A percentile compares a stretch with the other conserved stretches of the same genome.
These are phyloP conservation scores for Cucurbita moschata DNA, from an alignment of 306 rosid genomes.

Conservation along the genomic window DNA sequence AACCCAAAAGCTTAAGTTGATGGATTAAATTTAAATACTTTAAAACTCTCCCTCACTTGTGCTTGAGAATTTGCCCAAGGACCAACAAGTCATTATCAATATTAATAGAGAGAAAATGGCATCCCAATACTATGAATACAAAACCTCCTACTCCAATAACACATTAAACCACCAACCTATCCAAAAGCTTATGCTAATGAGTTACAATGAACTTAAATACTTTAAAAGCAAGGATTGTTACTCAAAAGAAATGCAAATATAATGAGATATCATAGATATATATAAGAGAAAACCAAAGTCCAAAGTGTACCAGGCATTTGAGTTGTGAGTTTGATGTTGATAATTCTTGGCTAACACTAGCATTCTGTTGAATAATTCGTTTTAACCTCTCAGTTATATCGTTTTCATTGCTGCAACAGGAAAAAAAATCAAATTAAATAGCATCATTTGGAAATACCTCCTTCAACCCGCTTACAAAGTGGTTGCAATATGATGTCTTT, in stretches of 20 bases:
- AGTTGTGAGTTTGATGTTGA: conserved; percentile 26
- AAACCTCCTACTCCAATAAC: too few species aligned
- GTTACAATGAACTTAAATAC: background rate
- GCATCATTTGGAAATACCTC: conserved; percentile 3
- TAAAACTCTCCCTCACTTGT: background rate
- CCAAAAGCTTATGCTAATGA: background rate
- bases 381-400: conserved; percentile 76
- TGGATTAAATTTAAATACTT: background rate
- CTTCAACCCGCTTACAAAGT: background rate
- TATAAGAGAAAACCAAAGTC: background rate
- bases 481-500: background rate
- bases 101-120: too few species aligned
- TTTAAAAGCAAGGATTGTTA: background rate
- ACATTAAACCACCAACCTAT: background rate
- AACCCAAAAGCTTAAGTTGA: background rate
- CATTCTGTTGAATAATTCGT: conserved; percentile 51
- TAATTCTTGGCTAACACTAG: conserved; percentile 33
- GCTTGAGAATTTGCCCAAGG: background rate
- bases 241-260: background rate
- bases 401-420: conserved; percentile 74
- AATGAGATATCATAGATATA: background rate
- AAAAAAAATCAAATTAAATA: conserved; percentile 8
- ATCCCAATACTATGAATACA: too few species aligned
- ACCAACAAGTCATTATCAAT: background rate
- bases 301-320: conserved; percentile 40